phyloP scores from a whole-genome alignment of 148 eudicot genomes.

The Pharnaceum exiguum region DNA sequence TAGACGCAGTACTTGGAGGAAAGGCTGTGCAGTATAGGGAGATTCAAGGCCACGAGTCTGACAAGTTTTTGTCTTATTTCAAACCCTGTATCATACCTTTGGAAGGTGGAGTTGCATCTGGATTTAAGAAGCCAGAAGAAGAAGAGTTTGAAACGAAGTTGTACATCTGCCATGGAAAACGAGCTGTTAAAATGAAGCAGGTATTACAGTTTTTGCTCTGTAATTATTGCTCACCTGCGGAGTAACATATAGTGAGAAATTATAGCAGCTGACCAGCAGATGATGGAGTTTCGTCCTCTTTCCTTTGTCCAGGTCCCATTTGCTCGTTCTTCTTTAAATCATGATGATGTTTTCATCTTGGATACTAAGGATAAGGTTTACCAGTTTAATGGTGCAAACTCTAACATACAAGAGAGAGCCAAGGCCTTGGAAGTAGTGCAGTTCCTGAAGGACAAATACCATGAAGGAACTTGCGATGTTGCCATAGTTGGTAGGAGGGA shows the following conservation, averaged over 20 bases:
- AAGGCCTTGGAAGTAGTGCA: conserved; percentile 96
- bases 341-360: conserved; percentile 93
- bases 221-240: not conserved
- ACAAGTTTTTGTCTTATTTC: conserved; percentile 92
- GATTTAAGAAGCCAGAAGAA: conserved; percentile 81
- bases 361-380: conserved; percentile 92
- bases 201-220: conserved; percentile 25
- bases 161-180: conserved; percentile 86
- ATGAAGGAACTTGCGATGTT: conserved; percentile 79
- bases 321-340: conserved; percentile 91
- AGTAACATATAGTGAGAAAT: not conserved
- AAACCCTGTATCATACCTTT: conserved; percentile 91
- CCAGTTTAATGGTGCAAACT: conserved; percentile 98
- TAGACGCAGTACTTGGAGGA: conserved; percentile 91
- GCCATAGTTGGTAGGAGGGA: conserved; percentile 86
- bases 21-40: conserved; percentile 95
- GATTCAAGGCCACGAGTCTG: conserved; percentile 89
- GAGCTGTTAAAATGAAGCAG: conserved; percentile 90
- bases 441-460: conserved; percentile 83
- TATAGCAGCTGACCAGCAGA: not conserved
- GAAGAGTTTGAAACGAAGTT: conserved; percentile 92
- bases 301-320: conserved; percentile 78
- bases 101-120: conserved; percentile 97
- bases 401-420: conserved; percentile 98
- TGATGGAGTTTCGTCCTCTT: not conserved